phyloP scores from a whole-genome alignment of 208 protist genomes.

The Angomonas desouzai region DNA sequence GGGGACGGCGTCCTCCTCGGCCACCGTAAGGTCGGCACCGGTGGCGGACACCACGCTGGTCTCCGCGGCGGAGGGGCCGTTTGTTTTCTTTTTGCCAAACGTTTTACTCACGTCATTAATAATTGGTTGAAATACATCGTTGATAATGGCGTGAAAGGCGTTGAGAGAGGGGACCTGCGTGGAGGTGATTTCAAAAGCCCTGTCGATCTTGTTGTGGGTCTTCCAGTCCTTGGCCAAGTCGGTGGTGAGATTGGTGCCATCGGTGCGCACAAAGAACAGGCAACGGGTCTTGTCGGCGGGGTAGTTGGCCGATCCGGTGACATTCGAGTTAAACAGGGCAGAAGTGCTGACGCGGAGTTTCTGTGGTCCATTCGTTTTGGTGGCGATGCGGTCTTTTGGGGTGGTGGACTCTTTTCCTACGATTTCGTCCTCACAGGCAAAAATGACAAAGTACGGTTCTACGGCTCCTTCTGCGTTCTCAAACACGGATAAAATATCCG shows the following conservation, averaged over 20 bases:
- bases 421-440: constrained; percentile 46
- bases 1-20: background rate
- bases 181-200: constrained; percentile 70
- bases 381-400: background rate
- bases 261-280: constrained; percentile 73
- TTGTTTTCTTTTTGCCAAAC: constrained; percentile 24
- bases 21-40: background rate
- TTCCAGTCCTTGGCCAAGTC: constrained; percentile 64
- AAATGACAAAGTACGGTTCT: constrained; percentile 54
- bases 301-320: constrained; percentile 75
- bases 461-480: constrained; percentile 29
- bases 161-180: constrained; percentile 79
- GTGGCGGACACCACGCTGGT: constrained; percentile 9
- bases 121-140: constrained; percentile 75
- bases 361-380: constrained; percentile 18
- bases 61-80: constrained; percentile 5
- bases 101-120: constrained; percentile 62
- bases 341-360: constrained; percentile 55
- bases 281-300: constrained; percentile 74
- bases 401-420: constrained; percentile 13
- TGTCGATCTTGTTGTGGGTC: constrained; percentile 58
- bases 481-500: constrained; percentile 51
- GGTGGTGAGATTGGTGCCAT: constrained; percentile 48
- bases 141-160: constrained; percentile 73
- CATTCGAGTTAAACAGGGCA: constrained; percentile 75